Evolutionary conservation across 495 filamentous ascomycete species (phyloP).

Genomic region (Tuber borchii): DNA sequence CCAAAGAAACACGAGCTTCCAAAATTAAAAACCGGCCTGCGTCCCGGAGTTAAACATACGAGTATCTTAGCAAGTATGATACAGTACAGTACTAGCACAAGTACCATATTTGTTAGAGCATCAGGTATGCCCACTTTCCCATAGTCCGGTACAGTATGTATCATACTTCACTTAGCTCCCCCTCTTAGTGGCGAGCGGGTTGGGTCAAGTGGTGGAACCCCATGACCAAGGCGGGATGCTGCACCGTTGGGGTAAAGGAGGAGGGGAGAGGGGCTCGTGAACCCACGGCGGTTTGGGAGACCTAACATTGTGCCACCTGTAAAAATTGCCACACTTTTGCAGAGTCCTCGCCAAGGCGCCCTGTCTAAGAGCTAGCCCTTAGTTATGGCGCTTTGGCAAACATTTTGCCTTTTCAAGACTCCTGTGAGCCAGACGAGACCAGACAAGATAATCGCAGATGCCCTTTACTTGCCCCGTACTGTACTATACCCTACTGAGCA

Average conservation of each 20-base stretch:
- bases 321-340: neutral
- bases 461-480: neutral
- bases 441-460: neutral
- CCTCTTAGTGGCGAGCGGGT: neutral
- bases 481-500: neutral
- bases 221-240: neutral
- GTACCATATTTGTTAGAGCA: neutral
- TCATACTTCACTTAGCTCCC: neutral
- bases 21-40: neutral
- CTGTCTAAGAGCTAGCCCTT: neutral
- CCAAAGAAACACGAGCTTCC: neutral
- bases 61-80: neutral
- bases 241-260: neutral
- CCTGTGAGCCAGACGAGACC: neutral
- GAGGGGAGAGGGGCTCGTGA: neutral
- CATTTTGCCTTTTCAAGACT: neutral
- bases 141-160: neutral
- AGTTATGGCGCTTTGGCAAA: neutral
- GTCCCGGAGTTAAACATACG: neutral
- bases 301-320: neutral
- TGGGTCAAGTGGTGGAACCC: too few species aligned
- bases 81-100: too few species aligned
- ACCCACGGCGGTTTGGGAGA: neutral
- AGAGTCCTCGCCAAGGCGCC: neutral
- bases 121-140: neutral